Evolutionary conservation across 495 filamentous ascomycete genomes (phyloP), one percentile per base, ranked within the genome.

Genomic region (Hyaloscypha bicolor): DNA sequence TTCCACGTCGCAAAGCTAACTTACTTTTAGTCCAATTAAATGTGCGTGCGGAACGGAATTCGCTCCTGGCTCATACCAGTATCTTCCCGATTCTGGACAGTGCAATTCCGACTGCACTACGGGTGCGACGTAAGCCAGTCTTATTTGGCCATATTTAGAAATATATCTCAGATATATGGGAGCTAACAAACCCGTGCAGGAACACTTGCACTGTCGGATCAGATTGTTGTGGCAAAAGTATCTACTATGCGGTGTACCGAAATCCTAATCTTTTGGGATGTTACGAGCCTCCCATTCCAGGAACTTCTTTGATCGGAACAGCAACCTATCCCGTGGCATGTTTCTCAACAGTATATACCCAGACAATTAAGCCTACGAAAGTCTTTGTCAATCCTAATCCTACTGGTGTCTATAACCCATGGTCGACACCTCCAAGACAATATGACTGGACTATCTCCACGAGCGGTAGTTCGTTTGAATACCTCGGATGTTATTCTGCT

Each of bases 261-360:
- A 55, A 55, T 25, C 52, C 52, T 22, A 25, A 55, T 3, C 52
- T 55, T 16, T 22, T 55, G 14, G 52, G 52, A 9, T 55, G 52
- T 25, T 55, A 55, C 21, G 52, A 55, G 21, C 52, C 52, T 55
- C 52, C 52, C 9, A 16, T 55, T 25, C 52, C 52, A 55, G 52
- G 52, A n/a, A 55, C n/a, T 12, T n/a, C 42, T n/a, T 11, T 11
- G n/a, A n/a, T 11, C 11, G 19, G 16, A n/a, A 22, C 14, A 55
- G 21, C 52, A 25, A 25, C 21, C 3, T 55, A 16, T 25, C 12
- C 52, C 12, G 21, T 55, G 19, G 12, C 52, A 1, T 19, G 52
- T 9, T 25, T 55, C 52, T n/a, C 21, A 19, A 19, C 25, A 25
- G 25, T 25, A 25, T 25, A 25, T 25, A 25, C 25, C 25, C 25